Evolutionary conservation across 164 flowering plant genomes (phyloP), one percentile per base, ranked within the genome.

Genomic region (Cinnamomum micranthum): DNA sequence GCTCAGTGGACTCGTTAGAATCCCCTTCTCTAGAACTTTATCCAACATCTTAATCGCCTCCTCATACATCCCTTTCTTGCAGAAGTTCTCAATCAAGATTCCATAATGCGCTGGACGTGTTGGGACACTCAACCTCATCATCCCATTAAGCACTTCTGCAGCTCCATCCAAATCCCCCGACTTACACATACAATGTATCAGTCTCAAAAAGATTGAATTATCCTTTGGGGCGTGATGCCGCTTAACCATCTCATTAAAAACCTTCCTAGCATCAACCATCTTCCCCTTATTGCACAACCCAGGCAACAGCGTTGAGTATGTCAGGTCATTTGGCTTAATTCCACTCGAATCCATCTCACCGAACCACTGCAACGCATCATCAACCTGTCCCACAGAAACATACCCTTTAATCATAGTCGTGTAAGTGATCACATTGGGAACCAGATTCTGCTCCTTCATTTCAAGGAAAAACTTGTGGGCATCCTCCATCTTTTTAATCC

Each of bases 381-480:
- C 99, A 65, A 91, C 87, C 55, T 77, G 73, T 15, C 87, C 93
- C 15, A 74, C 85, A 0, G 88, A 81, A 20, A 88, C 85, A 83
- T 92, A 93, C 68, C 98, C 98, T 82, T 93, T 93, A 27, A 95
- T 90, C 97, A 95, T 81, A 0, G 92, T 87, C 0, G 96, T 95
- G 65, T 91, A 95, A 73, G 90, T 95, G 31, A 93, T 85, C 68
- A 87, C 97, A 52, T 81, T 85, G 22, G 96, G 98, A 17, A 20
- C 83, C 41, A 92, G 78, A 70, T 87, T 83, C 78, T 69, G 87
- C 24, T 77, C 93, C 76, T 90, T 93, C 96, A 93, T 86, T 85
- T 93, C 98, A 55, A 77, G 81, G 78, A 91, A 93, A 67, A 80
- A 82, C 75, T 88, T 86, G 86, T 91, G 93, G 0, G 95, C 93